Percentiles rank a stretch among this genome's conserved stretches.
Conservation (phyloP, 495 filamentous ascomycete genomes). For the Tuber umbilicatum region DNA sequence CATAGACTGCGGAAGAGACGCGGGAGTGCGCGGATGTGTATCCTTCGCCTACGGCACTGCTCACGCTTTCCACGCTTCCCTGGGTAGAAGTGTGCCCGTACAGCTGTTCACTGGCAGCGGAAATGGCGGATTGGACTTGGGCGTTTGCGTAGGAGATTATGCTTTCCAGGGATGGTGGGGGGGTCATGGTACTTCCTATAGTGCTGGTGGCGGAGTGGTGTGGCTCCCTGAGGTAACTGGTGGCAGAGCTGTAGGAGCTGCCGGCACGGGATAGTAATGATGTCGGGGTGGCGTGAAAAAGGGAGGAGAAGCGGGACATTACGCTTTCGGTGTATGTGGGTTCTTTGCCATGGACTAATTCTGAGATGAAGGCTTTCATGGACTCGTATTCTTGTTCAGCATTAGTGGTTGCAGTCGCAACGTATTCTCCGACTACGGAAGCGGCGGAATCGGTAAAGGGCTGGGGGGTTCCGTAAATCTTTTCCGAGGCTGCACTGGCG, state of each 20-base stretch:
- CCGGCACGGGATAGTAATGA: constrained; percentile 46
- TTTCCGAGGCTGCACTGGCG: constrained; percentile 56
- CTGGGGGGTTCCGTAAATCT: constrained; percentile 56
- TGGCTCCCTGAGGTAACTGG: constrained; percentile 31
- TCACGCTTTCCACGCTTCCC: constrained; percentile 52
- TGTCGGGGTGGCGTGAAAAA: constrained; percentile 46
- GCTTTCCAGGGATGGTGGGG: constrained; percentile 54
- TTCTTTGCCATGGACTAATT: constrained; percentile 70
- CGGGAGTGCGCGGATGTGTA: constrained; percentile 49
- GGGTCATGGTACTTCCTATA: constrained; percentile 46
- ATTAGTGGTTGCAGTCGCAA: constrained; percentile 50
- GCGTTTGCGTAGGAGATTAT: constrained; percentile 53
- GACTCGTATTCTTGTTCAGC: constrained; percentile 58
- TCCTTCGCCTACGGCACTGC: constrained; percentile 50
- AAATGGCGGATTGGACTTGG: constrained; percentile 54
- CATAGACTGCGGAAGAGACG: constrained; percentile 54
- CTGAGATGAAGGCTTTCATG: constrained; percentile 66
- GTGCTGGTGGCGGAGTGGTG: constrained; percentile 44
- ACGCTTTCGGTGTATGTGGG: constrained; percentile 77
- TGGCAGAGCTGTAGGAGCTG: constrained; percentile 43
- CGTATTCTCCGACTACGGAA: constrained; percentile 52
- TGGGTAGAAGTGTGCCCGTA: constrained; percentile 52
- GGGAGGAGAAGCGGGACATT: constrained; percentile 61
- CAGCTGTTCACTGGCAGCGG: constrained; percentile 55
- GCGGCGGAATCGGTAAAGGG: constrained; percentile 48